Conservation (phyloP, 2,329 filamentous ascomycete genomes). For the Scedosporium apiospermum region DNA sequence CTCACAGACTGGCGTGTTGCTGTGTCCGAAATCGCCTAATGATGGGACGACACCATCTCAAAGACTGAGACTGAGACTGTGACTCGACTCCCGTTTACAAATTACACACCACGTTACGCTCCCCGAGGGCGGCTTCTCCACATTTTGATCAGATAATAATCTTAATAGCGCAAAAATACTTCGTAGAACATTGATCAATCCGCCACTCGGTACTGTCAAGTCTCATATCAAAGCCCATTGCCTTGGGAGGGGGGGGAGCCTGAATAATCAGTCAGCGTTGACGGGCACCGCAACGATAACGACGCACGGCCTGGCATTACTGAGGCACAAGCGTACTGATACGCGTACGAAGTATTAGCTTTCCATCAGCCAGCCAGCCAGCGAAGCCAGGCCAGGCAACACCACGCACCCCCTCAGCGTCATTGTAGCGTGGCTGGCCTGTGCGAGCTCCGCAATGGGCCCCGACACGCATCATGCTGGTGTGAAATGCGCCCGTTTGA, state of each 20-base stretch:
- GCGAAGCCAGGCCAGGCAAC: too few relatives aligned
- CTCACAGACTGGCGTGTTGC: background rate
- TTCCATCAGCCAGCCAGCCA: too few relatives aligned
- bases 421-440: conserved; percentile 4
- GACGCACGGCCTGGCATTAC: too few relatives aligned
- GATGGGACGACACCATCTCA: background rate
- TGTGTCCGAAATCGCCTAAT: background rate
- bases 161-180: too few relatives aligned
- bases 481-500: conserved; percentile 28
- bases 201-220: background rate
- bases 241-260: background rate
- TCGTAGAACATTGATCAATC: background rate
- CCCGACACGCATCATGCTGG: background rate
- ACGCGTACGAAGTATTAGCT: too few relatives aligned
- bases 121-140: background rate
- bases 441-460: background rate
- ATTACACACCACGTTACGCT: too few relatives aligned
- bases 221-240: too few relatives aligned
- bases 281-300: too few relatives aligned
- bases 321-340: too few relatives aligned
- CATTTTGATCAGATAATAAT: background rate
- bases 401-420: too few relatives aligned
- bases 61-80: too few relatives aligned
- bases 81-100: too few relatives aligned
- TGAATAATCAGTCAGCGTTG: background rate